Conservation (phyloP, 257 asterid species). For the Solanum chiquidenum region DNA sequence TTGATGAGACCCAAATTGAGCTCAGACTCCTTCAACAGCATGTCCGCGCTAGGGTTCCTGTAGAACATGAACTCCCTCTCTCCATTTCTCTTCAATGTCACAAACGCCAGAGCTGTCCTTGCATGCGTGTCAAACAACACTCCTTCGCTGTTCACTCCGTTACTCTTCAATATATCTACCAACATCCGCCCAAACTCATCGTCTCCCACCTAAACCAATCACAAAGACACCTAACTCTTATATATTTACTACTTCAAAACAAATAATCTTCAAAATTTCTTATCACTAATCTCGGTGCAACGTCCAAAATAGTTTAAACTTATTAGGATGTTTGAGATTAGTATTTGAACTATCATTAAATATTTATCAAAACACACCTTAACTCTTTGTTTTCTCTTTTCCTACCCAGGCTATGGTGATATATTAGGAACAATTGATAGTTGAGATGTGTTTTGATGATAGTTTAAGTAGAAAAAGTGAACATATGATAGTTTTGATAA, state of each 20-base stretch:
- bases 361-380: background rate
- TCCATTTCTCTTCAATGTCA: slow-evolving; percentile 21
- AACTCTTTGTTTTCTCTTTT: background rate
- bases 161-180: slow-evolving; percentile 21
- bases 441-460: background rate
- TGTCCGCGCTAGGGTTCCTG: slow-evolving; percentile 35
- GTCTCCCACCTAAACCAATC: slow-evolving; percentile 15
- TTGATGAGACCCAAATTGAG: slow-evolving; percentile 16
- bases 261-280: background rate
- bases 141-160: slow-evolving; percentile 22
- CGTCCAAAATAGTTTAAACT: no score
- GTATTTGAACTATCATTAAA: no score
- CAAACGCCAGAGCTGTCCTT: slow-evolving; percentile 28
- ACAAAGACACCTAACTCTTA: background rate
- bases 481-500: background rate
- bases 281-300: no score
- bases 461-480: background rate
- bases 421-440: background rate
- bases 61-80: slow-evolving; percentile 43
- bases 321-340: no score
- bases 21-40: slow-evolving; percentile 29
- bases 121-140: slow-evolving; percentile 29
- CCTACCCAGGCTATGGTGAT: background rate
- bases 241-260: background rate
- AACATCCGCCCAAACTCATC: slow-evolving; percentile 34